Evolutionary conservation across 2,329 filamentous ascomycete genomes (phyloP).

Genomic region (Cytospora piceae): DNA sequence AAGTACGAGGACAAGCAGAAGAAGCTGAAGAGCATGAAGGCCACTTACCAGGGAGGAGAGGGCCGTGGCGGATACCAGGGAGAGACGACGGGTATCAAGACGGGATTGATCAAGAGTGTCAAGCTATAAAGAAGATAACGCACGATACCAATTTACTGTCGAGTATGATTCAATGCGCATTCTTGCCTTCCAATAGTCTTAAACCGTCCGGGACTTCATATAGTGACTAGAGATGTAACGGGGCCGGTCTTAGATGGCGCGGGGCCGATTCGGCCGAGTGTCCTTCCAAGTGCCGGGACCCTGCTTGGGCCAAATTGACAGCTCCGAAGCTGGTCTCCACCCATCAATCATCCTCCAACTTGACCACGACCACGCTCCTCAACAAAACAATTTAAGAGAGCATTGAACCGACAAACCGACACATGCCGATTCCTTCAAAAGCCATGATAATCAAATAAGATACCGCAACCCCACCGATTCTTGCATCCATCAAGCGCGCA

Average conservation of each 20-base stretch:
- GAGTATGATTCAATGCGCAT: not conserved
- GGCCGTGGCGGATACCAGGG: slow-evolving; percentile 85
- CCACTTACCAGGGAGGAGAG: slow-evolving; percentile 84
- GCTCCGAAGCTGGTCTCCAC: slow-evolving; percentile 2
- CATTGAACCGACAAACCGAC: not conserved
- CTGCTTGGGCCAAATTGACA: slow-evolving; percentile 22
- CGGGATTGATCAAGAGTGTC: slow-evolving; percentile 86
- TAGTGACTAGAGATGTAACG: not conserved
- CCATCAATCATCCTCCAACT: not conserved
- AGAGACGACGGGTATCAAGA: slow-evolving; percentile 95
- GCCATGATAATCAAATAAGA: slow-evolving; percentile 25
- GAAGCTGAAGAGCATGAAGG: slow-evolving; percentile 87
- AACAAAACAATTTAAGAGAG: not conserved
- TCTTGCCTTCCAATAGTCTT: not conserved
- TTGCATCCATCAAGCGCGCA: slow-evolving; percentile 1
- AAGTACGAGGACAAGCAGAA: slow-evolving; percentile 97
- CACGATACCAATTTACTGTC: not conserved
- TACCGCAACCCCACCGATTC: not conserved
- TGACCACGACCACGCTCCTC: not conserved
- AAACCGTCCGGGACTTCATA: not conserved
- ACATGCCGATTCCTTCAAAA: not conserved
- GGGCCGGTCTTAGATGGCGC: not conserved
- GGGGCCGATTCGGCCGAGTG: slow-evolving; percentile 28
- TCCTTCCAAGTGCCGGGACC: slow-evolving; percentile 3
- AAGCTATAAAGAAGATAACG: slow-evolving; percentile 67